Evolutionary conservation across 371 early-diverging fungal genomes (phyloP).

Genomic region (Fennellomyces sp.): DNA sequence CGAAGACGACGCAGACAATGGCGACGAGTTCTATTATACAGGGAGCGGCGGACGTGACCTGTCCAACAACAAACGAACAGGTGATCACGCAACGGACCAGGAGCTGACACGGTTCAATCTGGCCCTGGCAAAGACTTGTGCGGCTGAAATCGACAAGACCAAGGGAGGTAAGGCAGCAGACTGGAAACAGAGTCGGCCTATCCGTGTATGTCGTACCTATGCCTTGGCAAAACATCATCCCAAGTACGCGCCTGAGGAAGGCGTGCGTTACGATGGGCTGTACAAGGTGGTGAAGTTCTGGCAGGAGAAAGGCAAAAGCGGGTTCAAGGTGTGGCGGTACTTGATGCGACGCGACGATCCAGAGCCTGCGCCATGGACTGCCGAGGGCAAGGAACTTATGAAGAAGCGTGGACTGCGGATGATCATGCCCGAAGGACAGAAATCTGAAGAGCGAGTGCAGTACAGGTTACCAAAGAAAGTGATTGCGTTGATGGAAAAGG

Average conservation of each 20-base stretch:
- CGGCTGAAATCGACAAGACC: slow-evolving; percentile 38
- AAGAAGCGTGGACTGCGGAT: slow-evolving; percentile 36
- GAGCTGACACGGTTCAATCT: slow-evolving; percentile 48
- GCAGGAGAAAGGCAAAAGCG: slow-evolving; percentile 47
- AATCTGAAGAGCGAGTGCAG: slow-evolving; percentile 10
- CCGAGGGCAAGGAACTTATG: slow-evolving; percentile 26
- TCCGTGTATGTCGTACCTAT: slow-evolving; percentile 59
- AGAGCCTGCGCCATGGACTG: slow-evolving; percentile 68
- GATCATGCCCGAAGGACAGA: not conserved
- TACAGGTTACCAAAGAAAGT: slow-evolving; percentile 22
- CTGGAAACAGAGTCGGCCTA: slow-evolving; percentile 59
- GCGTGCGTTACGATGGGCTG: slow-evolving; percentile 68
- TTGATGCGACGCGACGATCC: slow-evolving; percentile 65
- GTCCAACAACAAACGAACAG: slow-evolving; percentile 31
- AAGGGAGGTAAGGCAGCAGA: slow-evolving; percentile 49
- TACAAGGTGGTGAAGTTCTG: slow-evolving; percentile 71
- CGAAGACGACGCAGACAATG: slow-evolving; percentile 59
- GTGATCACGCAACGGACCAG: slow-evolving; percentile 49
- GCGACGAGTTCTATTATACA: slow-evolving; percentile 60
- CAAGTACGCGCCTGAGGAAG: slow-evolving; percentile 49
- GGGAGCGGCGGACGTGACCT: slow-evolving; percentile 60
- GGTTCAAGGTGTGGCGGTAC: slow-evolving; percentile 54
- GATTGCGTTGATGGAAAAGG: slow-evolving; percentile 29
- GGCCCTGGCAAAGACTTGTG: slow-evolving; percentile 61
- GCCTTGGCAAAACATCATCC: slow-evolving; percentile 43